A percentile compares a stretch with the other conserved stretches of the same genome.
Conservation (phyloP, 1,284 basidiomycete species). For the Meripilus lineatus region DNA sequence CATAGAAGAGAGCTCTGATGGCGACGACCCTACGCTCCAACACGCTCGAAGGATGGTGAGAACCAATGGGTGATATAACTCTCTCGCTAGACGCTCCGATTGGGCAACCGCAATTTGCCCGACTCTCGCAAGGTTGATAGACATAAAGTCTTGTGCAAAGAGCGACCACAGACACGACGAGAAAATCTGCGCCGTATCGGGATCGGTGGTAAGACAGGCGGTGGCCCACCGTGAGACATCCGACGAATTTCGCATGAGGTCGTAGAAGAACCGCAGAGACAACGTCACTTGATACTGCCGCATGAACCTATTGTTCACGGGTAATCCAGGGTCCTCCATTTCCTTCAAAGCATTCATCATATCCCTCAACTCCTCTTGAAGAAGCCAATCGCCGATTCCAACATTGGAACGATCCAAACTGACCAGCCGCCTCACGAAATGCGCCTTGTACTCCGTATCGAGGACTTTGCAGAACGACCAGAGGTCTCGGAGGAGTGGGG, state of each 20-base stretch:
- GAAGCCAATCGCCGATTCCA: conserved; percentile 67
- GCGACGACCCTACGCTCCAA: conserved; percentile 17
- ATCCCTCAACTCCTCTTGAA: conserved; percentile 53
- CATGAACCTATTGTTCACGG: conserved; percentile 24
- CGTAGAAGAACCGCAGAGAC: conserved; percentile 36
- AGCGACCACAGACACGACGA: conserved; percentile 16
- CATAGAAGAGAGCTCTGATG: conserved; percentile 19
- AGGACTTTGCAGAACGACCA: conserved; percentile 50
- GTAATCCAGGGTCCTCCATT: conserved; percentile 27
- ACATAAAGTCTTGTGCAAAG: conserved; percentile 20
- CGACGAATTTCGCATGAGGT: conserved; percentile 31
- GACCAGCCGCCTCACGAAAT: conserved; percentile 51
- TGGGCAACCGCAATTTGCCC: conserved; percentile 22
- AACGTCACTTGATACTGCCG: conserved; percentile 36
- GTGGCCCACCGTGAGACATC: conserved; percentile 31
- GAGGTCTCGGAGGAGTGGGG: conserved; percentile 49
- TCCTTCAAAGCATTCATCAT: conserved; percentile 32
- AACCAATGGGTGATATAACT: conserved; percentile 40
- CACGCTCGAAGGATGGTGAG: conserved; percentile 36
- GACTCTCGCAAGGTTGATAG: conserved; percentile 23
- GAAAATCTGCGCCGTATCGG: conserved; percentile 18
- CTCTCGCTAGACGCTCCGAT: conserved; percentile 29
- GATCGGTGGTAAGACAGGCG: conserved; percentile 17
- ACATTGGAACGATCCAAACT: conserved; percentile 52
- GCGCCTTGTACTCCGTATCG: conserved; percentile 48